Base-by-base conservation (phyloP, 371 early-diverging fungal species). In the Haplosporangium sp. region DNA sequence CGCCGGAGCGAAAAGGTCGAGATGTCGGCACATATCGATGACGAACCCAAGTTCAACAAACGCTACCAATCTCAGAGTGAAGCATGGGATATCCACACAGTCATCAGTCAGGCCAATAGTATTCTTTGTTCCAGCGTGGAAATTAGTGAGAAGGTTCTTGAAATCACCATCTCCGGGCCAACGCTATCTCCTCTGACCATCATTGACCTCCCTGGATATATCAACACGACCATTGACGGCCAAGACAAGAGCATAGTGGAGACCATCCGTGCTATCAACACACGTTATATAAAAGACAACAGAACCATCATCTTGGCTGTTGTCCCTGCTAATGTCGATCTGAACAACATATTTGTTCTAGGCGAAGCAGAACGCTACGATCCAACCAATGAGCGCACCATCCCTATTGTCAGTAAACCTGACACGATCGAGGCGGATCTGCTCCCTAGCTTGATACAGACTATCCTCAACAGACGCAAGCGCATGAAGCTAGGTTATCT, bases 251-350 rank as follows among this genome's bases (percentile, higher is more conserved):
- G 44, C 34, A 77, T 77, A 15, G 65, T 71, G 6, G 13, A 67
- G 10, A 71, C 77, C 40, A 77, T 71, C 61, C 77, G 72, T 15
- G 10, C 50, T 3, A 77, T 77, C 65, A 71, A 71, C 52, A 71
- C 64, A 5, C 63, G 72, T 2, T 77, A 71, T 58, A 77, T 77
- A 50, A 64, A 77, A 53, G 72, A 81, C 44, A 71, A 55, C 56
- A 62, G 61, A 69, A 91, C 95, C 65, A 89, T 96, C 71, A 96
- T 96, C 69, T 84, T 96, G 58, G 96, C 96, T 13, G 94, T 96
- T 15, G 91, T 93, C 58, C 94, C 96, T 40, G 96, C 95, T 4
- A 95, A 93, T 74, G 87, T 92, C 45, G 97, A 96, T 83, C 84
- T 96, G 55, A 92, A 92, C 72, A 96, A 95, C 74, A 95, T 95